Conservation (phyloP, 1,284 basidiomycete genomes). For the Volvariella surrecta region DNA sequence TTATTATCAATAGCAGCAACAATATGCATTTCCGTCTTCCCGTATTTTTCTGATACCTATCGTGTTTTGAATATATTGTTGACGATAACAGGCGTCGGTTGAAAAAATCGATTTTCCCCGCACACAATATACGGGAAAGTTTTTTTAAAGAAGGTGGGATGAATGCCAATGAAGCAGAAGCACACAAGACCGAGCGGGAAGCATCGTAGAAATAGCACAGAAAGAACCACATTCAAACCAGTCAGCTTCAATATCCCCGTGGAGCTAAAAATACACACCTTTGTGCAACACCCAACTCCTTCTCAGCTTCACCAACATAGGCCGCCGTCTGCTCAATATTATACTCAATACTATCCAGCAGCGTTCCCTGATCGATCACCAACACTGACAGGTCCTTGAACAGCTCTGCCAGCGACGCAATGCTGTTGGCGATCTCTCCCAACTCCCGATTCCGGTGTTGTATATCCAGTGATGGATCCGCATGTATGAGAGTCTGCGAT, state of each 20-base stretch:
- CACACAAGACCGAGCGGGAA: too few relatives aligned
- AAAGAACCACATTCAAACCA: too few relatives aligned
- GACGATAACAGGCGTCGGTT: too few relatives aligned
- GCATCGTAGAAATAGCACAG: too few relatives aligned
- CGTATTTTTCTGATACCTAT: conserved; percentile 87
- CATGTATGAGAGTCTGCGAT: conserved; percentile 22
- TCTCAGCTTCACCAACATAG: conserved; percentile 77
- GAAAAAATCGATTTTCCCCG: background rate
- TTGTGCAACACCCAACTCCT: conserved; percentile 79
- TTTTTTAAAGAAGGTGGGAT: too few relatives aligned
- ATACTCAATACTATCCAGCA: conserved; percentile 95
- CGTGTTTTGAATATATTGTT: conserved; percentile 5
- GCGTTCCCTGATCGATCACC: conserved; percentile 97
- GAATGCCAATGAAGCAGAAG: too few relatives aligned
- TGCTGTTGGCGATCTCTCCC: conserved; percentile 87
- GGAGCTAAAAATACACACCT: conserved; percentile 31
- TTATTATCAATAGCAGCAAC: conserved; percentile 82
- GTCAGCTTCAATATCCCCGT: too few relatives aligned
- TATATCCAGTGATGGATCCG: conserved; percentile 40
- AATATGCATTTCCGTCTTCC: conserved; percentile 91
- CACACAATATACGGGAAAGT: background rate
- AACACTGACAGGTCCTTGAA: conserved; percentile 92
- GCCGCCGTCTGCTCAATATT: conserved; percentile 91
- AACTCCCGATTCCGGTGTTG: conserved; percentile 73
- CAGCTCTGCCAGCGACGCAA: conserved; percentile 85